Evolutionary conservation across 1,284 basidiomycete genomes (phyloP).

Genomic region (Leccinum huronense): DNA sequence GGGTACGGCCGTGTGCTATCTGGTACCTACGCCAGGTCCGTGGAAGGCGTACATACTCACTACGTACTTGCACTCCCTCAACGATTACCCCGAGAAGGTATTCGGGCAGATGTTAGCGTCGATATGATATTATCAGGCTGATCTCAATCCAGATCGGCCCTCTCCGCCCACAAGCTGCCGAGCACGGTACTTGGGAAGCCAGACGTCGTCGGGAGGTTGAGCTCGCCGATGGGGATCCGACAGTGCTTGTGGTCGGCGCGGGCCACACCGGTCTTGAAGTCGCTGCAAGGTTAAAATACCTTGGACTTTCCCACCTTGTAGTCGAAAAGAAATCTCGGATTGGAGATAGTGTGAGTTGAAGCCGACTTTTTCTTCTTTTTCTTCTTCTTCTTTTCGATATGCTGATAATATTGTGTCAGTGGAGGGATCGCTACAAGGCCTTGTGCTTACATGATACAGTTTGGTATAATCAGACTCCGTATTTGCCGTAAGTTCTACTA

Average conservation of each 20-base stretch:
- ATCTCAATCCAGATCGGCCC: constrained; percentile 22
- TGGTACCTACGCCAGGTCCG: constrained; percentile 18
- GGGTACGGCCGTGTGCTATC: constrained; percentile 23
- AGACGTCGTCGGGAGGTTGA: constrained; percentile 28
- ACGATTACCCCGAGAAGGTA: constrained; percentile 43
- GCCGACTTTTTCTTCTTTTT: background rate
- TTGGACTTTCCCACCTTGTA: constrained; percentile 37
- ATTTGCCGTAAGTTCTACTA: constrained; percentile 27
- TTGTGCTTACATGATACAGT: constrained; percentile 31
- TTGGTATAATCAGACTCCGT: constrained; percentile 32
- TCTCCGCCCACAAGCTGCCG: constrained; percentile 20
- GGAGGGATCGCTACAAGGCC: constrained; percentile 37
- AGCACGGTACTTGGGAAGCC: constrained; percentile 34
- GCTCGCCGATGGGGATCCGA: constrained; percentile 29
- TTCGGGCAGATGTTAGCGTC: background rate
- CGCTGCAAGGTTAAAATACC: constrained; percentile 38
- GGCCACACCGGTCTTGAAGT: constrained; percentile 40
- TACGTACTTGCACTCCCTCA: constrained; percentile 50
- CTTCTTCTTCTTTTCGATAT: background rate
- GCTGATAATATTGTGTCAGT: constrained; percentile 15
- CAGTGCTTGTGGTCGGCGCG: constrained; percentile 36
- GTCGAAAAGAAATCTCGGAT: constrained; percentile 37
- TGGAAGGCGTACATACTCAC: constrained; percentile 37
- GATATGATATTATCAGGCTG: background rate
- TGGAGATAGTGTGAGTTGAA: constrained; percentile 34